These are phyloP conservation scores for Pascua guehoae DNA, from an alignment of 1,284 basidiomycete species.

Conservation along the genomic window DNA sequence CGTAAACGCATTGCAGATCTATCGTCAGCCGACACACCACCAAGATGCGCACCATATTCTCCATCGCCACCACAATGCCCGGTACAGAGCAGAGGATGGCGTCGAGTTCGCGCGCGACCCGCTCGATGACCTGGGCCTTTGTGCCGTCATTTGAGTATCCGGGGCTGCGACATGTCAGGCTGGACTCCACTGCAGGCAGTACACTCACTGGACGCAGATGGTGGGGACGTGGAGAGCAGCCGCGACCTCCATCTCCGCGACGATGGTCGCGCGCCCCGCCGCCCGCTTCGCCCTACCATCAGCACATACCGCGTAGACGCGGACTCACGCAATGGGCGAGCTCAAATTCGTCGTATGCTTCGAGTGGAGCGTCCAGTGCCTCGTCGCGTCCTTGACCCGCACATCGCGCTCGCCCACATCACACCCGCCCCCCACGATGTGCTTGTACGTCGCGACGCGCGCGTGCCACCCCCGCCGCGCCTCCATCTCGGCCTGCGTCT, in stretches of 20 bases:
- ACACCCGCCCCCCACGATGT: too few relatives aligned
- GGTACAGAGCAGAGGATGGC: conserved; percentile 1
- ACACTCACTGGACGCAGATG: conserved; percentile 14
- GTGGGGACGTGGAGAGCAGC: conserved; percentile 1
- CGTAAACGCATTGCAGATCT: background rate
- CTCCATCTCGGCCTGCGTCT: too few relatives aligned
- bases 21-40: background rate
- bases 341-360: conserved; percentile 15
- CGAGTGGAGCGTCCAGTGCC: conserved; percentile 12
- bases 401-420: too few relatives aligned
- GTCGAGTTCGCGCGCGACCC: background rate
- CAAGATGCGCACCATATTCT: conserved; percentile 11
- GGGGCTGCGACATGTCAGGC: background rate
- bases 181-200: conserved; percentile 1
- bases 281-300: background rate
- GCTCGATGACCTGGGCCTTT: background rate
- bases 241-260: conserved; percentile 10
- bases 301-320: background rate
- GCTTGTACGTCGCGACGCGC: too few relatives aligned
- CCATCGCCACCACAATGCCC: conserved; percentile 8
- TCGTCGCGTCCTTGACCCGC: too few relatives aligned
- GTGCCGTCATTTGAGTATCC: background rate
- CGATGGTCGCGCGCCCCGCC: background rate
- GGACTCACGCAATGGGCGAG: background rate
- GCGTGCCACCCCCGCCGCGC: too few relatives aligned